Evolutionary conservation across 768 basidiomycete genomes (phyloP).

Genomic region (Lentinula boryana): DNA sequence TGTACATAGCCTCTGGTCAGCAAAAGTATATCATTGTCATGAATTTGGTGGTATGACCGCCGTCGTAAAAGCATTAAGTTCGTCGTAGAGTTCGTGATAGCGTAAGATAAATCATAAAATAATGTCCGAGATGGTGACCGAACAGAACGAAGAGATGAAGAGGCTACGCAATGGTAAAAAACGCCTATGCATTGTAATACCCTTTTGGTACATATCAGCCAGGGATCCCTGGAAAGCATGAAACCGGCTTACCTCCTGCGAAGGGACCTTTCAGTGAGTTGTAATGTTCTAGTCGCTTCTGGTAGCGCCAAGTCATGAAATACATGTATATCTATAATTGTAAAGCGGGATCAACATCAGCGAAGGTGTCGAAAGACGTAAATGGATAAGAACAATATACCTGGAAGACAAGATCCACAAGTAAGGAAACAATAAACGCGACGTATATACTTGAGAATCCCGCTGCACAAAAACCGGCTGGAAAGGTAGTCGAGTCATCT

Average conservation of each 20-base stretch:
- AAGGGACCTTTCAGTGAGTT: conserved; percentile 56
- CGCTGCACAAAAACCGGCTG: conserved; percentile 49
- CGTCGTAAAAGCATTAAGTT: conserved; percentile 9
- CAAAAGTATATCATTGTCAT: neutral
- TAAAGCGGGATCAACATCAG: neutral
- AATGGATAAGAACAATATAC: conserved; percentile 27
- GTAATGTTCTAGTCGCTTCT: conserved; percentile 66
- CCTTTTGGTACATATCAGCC: conserved; percentile 22
- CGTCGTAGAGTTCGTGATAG: conserved; percentile 9
- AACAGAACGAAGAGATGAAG: conserved; percentile 15
- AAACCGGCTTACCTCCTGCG: conserved; percentile 44
- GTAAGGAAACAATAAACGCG: conserved; percentile 58
- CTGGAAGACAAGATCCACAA: conserved; percentile 65
- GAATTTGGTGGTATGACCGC: neutral
- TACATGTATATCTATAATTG: conserved; percentile 63
- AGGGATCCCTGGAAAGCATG: neutral
- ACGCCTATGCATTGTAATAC: conserved; percentile 47
- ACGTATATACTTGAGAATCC: conserved; percentile 57
- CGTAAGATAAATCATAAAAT: conserved; percentile 1
- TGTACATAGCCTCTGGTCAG: neutral
- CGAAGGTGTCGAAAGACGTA: conserved; percentile 14
- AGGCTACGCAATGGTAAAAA: conserved; percentile 10
- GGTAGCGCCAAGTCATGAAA: conserved; percentile 71
- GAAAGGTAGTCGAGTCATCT: conserved; percentile 29
- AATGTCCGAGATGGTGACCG: conserved; percentile 19